Base-by-base conservation (phyloP, 805 yeast genomes). In the Schwanniomyces occidentalis region DNA sequence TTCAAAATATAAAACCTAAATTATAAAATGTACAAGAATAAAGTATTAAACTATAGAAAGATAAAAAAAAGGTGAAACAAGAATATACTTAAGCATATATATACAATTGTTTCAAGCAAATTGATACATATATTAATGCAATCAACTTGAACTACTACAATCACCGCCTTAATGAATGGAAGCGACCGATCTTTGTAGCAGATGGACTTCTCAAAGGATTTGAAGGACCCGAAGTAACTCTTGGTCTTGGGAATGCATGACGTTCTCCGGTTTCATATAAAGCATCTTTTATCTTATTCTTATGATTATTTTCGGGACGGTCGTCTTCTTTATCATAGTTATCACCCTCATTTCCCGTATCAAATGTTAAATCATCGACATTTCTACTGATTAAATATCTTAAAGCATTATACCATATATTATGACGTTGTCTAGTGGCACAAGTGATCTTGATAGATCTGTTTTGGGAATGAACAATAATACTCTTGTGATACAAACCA, bases 351-450 rank as follows among this genome's bases (percentile, higher is more conserved):
- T 66, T 73, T n/a, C n/a, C n/a, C 8, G 18, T 32, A 36, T 69
- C 78, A 27, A 74, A 60, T 9, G 69, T 62, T 34, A 79, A 61
- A 21, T 81, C 86, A 32, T 76, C 82, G 49, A 78, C 62, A 40
- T 73, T 79, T 52, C 85, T 67, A 52, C 80, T 82, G 24, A 88
- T 63, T 62, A 90, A 61, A 53, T 84, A 90, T 35, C 84, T 73
- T 42, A 91, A 66, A 0, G 96, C 85, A 50, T 86, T 83, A 57
- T 73, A 82, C 99, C 99, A 91, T 24, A 88, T 80, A 52, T 86
- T 86, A 57, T 91, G 98, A 27, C 96, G 78, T 45, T 81, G 82
- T 52, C 93, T 75, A 1, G 88, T 85, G 5, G 93, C 81, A 61
- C 97, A 90, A 0, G 98, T 91, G 34, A 91, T 67, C 60, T 82